These are phyloP conservation scores for Schwanniomyces vanrijiae DNA, from an alignment of 805 yeast species.

Conservation along the genomic window DNA sequence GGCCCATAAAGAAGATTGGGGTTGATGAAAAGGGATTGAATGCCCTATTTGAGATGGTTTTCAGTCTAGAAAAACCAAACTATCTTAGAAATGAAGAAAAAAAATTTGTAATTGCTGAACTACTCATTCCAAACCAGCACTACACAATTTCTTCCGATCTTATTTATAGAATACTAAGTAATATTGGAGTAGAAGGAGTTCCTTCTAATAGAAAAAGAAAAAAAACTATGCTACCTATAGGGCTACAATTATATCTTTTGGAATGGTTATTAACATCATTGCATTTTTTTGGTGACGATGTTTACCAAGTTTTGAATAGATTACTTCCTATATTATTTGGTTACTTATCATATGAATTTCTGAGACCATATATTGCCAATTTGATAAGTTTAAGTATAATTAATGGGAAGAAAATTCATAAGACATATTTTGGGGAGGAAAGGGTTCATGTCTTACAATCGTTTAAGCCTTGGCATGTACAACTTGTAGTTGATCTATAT, in stretches of 20 bases:
- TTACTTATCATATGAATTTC: conserved; percentile 22
- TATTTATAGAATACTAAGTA: conserved; percentile 10
- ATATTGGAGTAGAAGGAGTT: conserved; percentile 13
- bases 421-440: conserved; percentile 9
- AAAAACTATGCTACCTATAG: conserved; percentile 12
- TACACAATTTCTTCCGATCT: conserved; percentile 2
- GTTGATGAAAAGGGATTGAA: conserved; percentile 7
- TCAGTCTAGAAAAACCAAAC: conserved; percentile 6
- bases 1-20: conserved; percentile 5
- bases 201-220: conserved; percentile 13
- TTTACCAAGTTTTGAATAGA: conserved; percentile 9
- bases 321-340: conserved; percentile 18
- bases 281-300: conserved; percentile 14
- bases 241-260: conserved; percentile 17
- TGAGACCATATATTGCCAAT: conserved; percentile 20
- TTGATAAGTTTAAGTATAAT: conserved; percentile 17
- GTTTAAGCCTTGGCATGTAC: conserved; percentile 30
- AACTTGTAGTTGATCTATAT: conserved; percentile 25
- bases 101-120: conserved; percentile 9
- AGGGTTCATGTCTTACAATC: conserved; percentile 6
- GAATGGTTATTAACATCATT: conserved; percentile 22
- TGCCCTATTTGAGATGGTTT: conserved; percentile 9
- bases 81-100: conserved; percentile 9
- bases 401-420: conserved; percentile 10
- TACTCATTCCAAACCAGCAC: conserved; percentile 8